phyloP scores from a whole-genome alignment of 805 yeast genomes.

The Teunomyces stri region DNA sequence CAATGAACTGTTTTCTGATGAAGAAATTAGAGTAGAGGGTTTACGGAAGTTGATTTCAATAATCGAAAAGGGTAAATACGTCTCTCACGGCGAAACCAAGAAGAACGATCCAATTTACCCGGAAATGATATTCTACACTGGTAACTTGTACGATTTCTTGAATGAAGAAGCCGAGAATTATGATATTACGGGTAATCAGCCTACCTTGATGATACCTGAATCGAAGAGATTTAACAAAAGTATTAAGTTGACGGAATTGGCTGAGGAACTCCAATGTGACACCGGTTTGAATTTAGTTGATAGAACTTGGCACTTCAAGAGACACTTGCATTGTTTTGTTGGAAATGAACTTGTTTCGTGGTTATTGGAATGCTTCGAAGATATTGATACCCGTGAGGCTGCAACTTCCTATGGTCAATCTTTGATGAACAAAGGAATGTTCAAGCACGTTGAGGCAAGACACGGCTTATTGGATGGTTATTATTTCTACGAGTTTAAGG shows the following conservation, averaged over 20 bases:
- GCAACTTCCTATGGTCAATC: conserved; percentile 79
- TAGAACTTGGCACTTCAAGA: conserved; percentile 87
- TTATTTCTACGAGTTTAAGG: conserved; percentile 74
- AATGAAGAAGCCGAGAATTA: conserved; percentile 44
- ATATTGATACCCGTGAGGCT: conserved; percentile 76
- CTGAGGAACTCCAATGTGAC: conserved; percentile 63
- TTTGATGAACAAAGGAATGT: conserved; percentile 67
- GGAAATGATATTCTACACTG: conserved; percentile 84
- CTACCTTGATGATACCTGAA: conserved; percentile 33
- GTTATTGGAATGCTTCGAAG: conserved; percentile 76
- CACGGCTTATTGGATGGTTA: conserved; percentile 92
- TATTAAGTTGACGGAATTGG: conserved; percentile 52
- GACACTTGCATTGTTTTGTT: conserved; percentile 72
- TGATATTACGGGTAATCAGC: conserved; percentile 35
- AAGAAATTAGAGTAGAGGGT: conserved; percentile 93
- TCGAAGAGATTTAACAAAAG: conserved; percentile 45
- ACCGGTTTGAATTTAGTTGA: conserved; percentile 69
- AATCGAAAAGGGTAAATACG: conserved; percentile 57
- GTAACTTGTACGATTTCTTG: conserved; percentile 69
- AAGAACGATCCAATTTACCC: conserved; percentile 55
- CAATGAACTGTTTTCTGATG: conserved; percentile 68
- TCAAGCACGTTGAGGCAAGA: conserved; percentile 77
- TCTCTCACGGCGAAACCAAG: conserved; percentile 21
- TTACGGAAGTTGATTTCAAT: conserved; percentile 62
- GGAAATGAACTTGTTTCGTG: conserved; percentile 87